Evolutionary conservation across 2,329 filamentous ascomycete genomes (phyloP).

Genomic region (Phyllosticta citriasiana): DNA sequence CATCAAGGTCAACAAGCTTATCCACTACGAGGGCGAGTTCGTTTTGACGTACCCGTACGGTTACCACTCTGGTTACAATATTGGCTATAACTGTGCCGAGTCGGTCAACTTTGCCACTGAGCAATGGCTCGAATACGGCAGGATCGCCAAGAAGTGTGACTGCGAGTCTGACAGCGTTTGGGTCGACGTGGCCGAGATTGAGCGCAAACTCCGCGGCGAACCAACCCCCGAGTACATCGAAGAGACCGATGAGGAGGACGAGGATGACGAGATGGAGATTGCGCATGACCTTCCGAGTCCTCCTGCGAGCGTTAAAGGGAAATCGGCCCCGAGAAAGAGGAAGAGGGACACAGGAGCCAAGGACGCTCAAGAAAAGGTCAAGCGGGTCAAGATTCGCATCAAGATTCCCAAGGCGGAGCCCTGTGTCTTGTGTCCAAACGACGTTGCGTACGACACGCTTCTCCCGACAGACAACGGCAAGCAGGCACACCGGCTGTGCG

Average conservation of each 20-base stretch:
- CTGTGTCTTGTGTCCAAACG: conserved; percentile 87
- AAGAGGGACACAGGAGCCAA: conserved; percentile 47
- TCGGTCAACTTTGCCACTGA: conserved; percentile 97
- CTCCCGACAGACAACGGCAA: conserved; percentile 79
- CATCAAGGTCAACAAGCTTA: conserved; percentile 91
- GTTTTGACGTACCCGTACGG: conserved; percentile 98
- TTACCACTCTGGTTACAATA: conserved; percentile 95
- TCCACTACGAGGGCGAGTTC: conserved; percentile 94
- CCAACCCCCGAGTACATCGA: conserved; percentile 70
- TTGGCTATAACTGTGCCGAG: conserved; percentile 97
- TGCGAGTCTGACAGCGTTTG: conserved; percentile 97
- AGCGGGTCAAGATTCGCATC: conserved; percentile 59
- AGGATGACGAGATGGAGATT: conserved; percentile 41
- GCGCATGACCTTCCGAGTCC: conserved; percentile 67
- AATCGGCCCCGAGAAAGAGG: conserved; percentile 55
- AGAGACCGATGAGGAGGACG: conserved; percentile 61
- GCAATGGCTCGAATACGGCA: conserved; percentile 88
- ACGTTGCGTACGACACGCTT: conserved; percentile 71
- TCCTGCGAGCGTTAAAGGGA: conserved; percentile 63
- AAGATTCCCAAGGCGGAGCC: conserved; percentile 68
- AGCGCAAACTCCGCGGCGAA: conserved; percentile 85
- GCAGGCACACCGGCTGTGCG: conserved; percentile 80
- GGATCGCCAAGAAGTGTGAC: conserved; percentile 92
- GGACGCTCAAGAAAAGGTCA: conserved; percentile 58
- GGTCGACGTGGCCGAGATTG: conserved; percentile 93